phyloP scores from a whole-genome alignment of 1,139 yeast genomes.

The Zygosaccharomyces sapae region DNA sequence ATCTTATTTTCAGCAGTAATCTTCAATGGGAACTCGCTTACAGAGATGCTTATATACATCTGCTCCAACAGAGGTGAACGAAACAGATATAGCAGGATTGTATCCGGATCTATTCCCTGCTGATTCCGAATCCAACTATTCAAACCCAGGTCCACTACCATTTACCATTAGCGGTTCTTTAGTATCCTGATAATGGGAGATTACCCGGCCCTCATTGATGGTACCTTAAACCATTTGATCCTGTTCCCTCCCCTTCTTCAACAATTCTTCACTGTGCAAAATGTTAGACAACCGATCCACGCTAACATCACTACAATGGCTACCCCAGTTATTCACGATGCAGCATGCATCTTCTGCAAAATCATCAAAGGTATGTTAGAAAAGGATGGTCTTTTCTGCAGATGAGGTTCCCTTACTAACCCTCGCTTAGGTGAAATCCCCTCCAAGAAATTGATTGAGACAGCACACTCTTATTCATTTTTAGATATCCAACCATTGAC shows the following conservation, averaged over 20 bases:
- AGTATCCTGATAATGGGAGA: background rate
- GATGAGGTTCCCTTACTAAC: background rate
- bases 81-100: no score
- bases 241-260: background rate
- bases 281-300: background rate
- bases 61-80: no score
- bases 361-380: slow-evolving; percentile 65
- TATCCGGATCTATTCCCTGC: no score
- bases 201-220: background rate
- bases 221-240: background rate
- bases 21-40: no score
- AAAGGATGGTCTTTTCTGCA: background rate
- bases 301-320: slow-evolving; percentile 10
- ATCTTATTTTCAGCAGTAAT: no score
- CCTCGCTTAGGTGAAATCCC: slow-evolving; percentile 67
- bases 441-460: slow-evolving; percentile 78
- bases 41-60: no score
- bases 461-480: slow-evolving; percentile 73
- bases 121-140: no score
- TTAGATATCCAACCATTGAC: slow-evolving; percentile 89
- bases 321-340: slow-evolving; percentile 31
- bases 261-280: background rate
- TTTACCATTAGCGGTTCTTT: background rate
- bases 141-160: background rate
- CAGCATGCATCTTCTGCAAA: slow-evolving; percentile 83